phyloP scores from a whole-genome alignment of 169 alveolate species.

The Eimeria nieschulzi region DNA sequence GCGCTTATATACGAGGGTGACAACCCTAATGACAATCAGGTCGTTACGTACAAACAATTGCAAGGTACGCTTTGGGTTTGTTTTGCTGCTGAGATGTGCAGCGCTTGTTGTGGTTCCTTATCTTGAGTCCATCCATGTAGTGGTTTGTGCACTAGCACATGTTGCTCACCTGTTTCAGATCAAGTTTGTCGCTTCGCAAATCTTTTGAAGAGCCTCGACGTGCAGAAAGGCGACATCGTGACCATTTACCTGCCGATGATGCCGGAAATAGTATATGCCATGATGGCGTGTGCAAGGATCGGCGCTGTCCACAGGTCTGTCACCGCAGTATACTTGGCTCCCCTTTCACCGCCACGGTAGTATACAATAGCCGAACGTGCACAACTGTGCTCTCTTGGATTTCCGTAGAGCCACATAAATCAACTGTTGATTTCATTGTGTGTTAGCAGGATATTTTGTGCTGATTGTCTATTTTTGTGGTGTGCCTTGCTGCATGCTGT shows the following conservation, averaged over 20 bases:
- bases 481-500: neutral
- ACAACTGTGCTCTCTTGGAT: neutral
- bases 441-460: too few species aligned
- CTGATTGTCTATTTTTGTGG: neutral
- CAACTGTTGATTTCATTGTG: too few species aligned
- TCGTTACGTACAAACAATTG: slow-evolving; percentile 86
- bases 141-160: neutral
- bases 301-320: slow-evolving; percentile 95
- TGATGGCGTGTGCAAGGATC: slow-evolving; percentile 97
- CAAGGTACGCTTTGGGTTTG: slow-evolving; percentile 76
- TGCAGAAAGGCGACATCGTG: slow-evolving; percentile 94
- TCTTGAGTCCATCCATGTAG: neutral
- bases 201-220: slow-evolving; percentile 91
- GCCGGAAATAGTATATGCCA: slow-evolving; percentile 92
- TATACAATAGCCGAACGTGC: neutral
- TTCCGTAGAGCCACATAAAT: too few species aligned
- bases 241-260: slow-evolving; percentile 97
- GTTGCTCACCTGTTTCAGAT: neutral
- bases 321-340: too few species aligned
- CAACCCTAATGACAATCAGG: slow-evolving; percentile 83
- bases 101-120: neutral
- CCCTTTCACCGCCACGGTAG: too few species aligned
- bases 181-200: slow-evolving; percentile 91
- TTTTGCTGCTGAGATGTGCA: neutral
- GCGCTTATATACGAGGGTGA: slow-evolving; percentile 93